These are phyloP conservation scores for Solanum bulbocastanum DNA, from an alignment of 257 asterid species.

Conservation along the genomic window DNA sequence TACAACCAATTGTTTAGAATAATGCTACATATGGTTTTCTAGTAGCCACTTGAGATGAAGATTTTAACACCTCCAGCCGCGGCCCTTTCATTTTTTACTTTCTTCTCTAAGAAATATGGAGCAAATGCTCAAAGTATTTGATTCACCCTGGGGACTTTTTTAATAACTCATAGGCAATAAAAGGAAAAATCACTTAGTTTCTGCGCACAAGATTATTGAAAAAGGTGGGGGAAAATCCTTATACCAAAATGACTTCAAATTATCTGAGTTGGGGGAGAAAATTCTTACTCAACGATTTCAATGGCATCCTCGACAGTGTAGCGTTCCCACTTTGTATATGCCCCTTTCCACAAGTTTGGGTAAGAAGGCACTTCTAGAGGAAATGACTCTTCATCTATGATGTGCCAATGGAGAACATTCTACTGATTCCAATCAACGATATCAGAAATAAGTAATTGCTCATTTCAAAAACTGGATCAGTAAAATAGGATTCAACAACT, in stretches of 20 bases:
- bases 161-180: background rate
- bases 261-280: background rate
- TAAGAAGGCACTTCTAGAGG: constrained; percentile 88
- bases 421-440: constrained; percentile 45
- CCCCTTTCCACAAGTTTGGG: constrained; percentile 89
- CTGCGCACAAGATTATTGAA: background rate
- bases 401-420: constrained; percentile 98
- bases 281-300: constrained; percentile 66
- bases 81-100: background rate
- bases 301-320: constrained; percentile 76
- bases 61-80: background rate
- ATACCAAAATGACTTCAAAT: background rate
- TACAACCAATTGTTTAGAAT: background rate
- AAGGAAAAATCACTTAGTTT: background rate
- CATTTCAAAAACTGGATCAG: background rate
- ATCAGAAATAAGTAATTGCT: background rate
- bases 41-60: background rate
- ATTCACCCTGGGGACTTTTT: background rate
- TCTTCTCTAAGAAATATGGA: background rate
- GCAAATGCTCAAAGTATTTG: background rate
- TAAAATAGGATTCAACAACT: constrained; percentile 22
- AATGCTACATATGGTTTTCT: background rate
- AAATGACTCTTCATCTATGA: constrained; percentile 92
- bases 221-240: background rate
- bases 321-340: constrained; percentile 86